Evolutionary conservation across 2,329 filamentous ascomycete species (phyloP), one percentile per base, ranked within the genome.

Genomic region (Aspergillus quadricinctus): DNA sequence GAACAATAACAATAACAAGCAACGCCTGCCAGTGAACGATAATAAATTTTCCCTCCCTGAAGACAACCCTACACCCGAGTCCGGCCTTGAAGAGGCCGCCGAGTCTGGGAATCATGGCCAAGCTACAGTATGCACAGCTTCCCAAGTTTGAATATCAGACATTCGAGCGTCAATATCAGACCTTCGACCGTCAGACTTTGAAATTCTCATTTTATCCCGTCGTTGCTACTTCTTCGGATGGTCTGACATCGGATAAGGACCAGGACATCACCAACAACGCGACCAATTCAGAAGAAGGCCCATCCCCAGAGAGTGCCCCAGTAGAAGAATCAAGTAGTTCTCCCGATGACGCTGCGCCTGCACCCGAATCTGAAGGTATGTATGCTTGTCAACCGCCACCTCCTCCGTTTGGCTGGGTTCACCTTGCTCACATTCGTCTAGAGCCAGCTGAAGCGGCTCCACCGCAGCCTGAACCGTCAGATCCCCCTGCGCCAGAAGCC

Each of bases 101-200:
- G 66, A 64, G 61, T 60, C 62, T 57, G 58, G 57, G 61, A 67
- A 75, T 69, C 64, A 77, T 77, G 75, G 65, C 62, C 54, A 53
- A 56, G 51, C 50, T 63, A 66, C 66, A 74, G 76, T 78, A 78
- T 73, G 76, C 75, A 70, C 57, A 74, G 55, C 60, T 77, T 69
- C 70, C 75, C 67, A 60, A 61, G 55, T 78, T 71, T 68, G 60
- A 73, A 62, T 78, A 78, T 68, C 73, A 76, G 64, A 70, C 66
- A 54, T 69, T 74, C 65, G 69, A 75, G 61, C 62, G 65, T 71
- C 69, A 72, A 60, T 78, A 77, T 67, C 74, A 77, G 67, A 74
- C 72, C 50, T 77, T 72, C 67, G 74, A 78, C 66, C 69, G 59
- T 66, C 61, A 68, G 59, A 73, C 73, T 61, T 60, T 69, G 53